Base-by-base conservation (phyloP, 1,139 yeast species). In the Saccharomyces hybrid region DNA sequence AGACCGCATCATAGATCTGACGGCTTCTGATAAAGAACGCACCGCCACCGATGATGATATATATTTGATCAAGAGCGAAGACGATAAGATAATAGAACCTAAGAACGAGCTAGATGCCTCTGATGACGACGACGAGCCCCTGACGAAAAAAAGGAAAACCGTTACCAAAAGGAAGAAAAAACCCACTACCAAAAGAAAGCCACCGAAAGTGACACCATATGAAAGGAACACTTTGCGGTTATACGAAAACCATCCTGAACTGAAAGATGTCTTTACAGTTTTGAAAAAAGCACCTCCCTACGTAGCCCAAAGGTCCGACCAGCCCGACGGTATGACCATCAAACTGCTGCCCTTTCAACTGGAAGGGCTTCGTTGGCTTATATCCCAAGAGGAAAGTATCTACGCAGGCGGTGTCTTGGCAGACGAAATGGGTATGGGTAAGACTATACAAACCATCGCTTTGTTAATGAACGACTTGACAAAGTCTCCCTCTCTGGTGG, bases 401-500 rank as follows among this genome's bases (percentile, higher is more conserved):
- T 93, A 87, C 68, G 77, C 79, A 16, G 98, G 99, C 26, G 99
- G 99, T 3, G 84, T 93, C n/a, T 74, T 93, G 51, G 99, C 99
- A 2, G 99, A 93, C 73, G 99, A 93, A 71, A 93, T 93, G 99
- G 99, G 99, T 50, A 91, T 93, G 98, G 99, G 99, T 62, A 93
- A 93, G 66, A 93, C 99, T 1, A 90, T 93, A 52, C 99, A 93
- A 71, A 89, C 96, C 28, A 91, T 93, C 58, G 93, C 95, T 0
- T 73, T 93, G 53, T 81, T 93, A 67, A 81, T 90, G 83, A 70
- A 78, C 52, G 97, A 91, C 68, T 23, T 57, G 31, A 64, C 75
- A 0, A 83, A 83, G 61, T 74, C 82, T 16, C 97, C 98, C 1
- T 88, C 86, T 60, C 74, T 93, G 57, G 98, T 93, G 8, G 86